Base-by-base conservation (phyloP, 768 basidiomycete genomes). In the Naganishia onofrii region DNA sequence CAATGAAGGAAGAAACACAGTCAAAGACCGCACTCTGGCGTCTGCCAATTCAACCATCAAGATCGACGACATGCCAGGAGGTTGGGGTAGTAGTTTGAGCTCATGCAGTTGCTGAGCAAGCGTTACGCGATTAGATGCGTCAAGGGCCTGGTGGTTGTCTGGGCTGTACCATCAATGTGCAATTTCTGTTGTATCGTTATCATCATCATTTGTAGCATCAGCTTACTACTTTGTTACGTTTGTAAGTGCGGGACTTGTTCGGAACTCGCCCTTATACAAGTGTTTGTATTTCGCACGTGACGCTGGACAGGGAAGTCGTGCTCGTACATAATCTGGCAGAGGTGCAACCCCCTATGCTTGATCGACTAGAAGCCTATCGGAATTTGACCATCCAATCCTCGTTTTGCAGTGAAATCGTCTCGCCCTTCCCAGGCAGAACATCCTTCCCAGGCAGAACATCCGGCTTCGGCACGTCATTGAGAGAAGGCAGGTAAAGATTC, bases 31-130 rank as follows among this genome's bases (percentile, higher is more conserved):
- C 34, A 58, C 31, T 13, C 3, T 31, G 4, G n/a, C 32, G n/a
- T 32, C 57, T 1, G 23, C 34, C 66, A 52, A 46, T 32, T 55
- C 31, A 5, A 60, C 38, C 6, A 58, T 51, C 56, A 69, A 56
- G 68, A 60, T 58, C 19, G 60, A 63, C 38, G 57, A 58, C 31
- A 60, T 69, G 68, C 68, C 68, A 15, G 68, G 57, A 21, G 68
- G 68, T 5, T 69, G 68, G 68, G 46, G 68, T 2, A 69, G 68
- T 26, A 44, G 44, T 58, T 36, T 60, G 12, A 44, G 54, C 19
- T 46, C 42, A 7, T 69, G 68, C 48, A 58, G 44, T 23, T 69
- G 68, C 32, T 69, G 46, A 69, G 60, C 9, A 10, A 58, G n/a
- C 55, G 7, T 7, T 2, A 32, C 21, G 7, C n/a, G 34, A 38